Evolutionary conservation across 1,284 basidiomycete species (phyloP).

Genomic region (Phellopilus nigrolimitatus): DNA sequence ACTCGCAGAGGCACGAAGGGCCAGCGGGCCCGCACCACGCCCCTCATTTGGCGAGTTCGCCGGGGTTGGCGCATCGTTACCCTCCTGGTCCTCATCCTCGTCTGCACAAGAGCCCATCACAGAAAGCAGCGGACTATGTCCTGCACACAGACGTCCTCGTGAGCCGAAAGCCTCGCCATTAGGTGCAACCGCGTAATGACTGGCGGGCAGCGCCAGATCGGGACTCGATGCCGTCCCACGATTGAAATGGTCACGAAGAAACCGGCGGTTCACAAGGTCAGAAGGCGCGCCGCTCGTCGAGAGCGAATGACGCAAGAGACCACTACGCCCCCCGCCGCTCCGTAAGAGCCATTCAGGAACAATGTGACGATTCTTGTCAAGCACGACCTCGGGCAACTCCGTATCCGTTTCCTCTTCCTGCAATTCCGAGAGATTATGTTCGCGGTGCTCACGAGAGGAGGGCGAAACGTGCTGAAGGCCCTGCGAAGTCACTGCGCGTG

Average conservation of each 20-base stretch:
- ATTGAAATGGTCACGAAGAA: constrained; percentile 16
- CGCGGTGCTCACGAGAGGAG: background rate
- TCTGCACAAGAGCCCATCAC: constrained; percentile 32
- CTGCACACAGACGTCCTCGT: background rate
- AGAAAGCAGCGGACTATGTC: constrained; percentile 39
- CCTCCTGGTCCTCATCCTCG: constrained; percentile 30
- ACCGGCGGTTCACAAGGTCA: constrained; percentile 23
- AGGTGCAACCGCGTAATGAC: constrained; percentile 38
- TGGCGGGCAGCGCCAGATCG: constrained; percentile 37
- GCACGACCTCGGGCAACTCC: constrained; percentile 84
- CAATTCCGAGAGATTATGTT: constrained; percentile 17
- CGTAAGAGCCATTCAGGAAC: constrained; percentile 89
- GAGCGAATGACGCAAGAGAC: constrained; percentile 49
- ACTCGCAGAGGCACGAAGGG: constrained; percentile 9
- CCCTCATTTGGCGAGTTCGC: constrained; percentile 44
- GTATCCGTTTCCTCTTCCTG: constrained; percentile 38
- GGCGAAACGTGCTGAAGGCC: background rate
- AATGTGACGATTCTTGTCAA: constrained; percentile 93
- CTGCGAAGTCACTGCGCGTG: constrained; percentile 10
- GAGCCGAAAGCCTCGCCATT: background rate
- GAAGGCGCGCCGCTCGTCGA: constrained; percentile 40
- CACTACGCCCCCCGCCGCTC: constrained; percentile 39
- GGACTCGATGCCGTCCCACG: constrained; percentile 59
- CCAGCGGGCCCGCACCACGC: constrained; percentile 17
- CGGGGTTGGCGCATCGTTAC: constrained; percentile 58